Base-by-base conservation (phyloP, 2,329 filamentous ascomycete genomes). In the Dothideomycetes sp. region DNA sequence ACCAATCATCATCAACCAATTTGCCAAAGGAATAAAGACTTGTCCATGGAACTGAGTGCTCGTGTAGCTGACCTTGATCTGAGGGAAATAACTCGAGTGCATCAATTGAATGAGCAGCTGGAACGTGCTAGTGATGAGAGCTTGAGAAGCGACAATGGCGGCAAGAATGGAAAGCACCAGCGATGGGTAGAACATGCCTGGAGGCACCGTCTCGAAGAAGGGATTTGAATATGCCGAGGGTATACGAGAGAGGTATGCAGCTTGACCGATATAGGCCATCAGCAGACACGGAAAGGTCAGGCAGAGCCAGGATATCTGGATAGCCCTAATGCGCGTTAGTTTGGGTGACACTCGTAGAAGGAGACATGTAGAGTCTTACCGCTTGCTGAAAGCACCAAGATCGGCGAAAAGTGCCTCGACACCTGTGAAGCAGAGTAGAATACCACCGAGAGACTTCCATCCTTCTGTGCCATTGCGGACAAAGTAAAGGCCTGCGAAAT, bases 341-440 rank as follows among this genome's bases (percentile, higher is more conserved):
- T 8, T 30, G 7, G 9, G 12, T 5, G 16, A 45, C 4, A 13
- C 5, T 11, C 12, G 24, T n/a, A 11, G 4, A 18, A 29, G 2
- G 7, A 8, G 3, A 13, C 25, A 20, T 24, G 41, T 32, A 18
- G 51, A 16, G 24, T 17, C 34, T 36, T 33, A 43, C 41, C 41
- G 31, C 36, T 73, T 70, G 57, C 73, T 75, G 57, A 88, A 88
- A 16, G 83, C 83, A 23, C 82, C 83, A 5, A 88, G 66, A 51
- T 88, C 82, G 3, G 83, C 82, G 53, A 86, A 88, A 1, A 88
- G 66, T 1, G 82, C 81, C 56, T 87, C 83, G n/a, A 84, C 80
- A 30, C 79, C 82, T 2, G 83, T 87, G 52, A 88, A 87, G 3
- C 78, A 73, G 8, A 88, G 70, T 2, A 88, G 59, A 15, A 87